A percentile compares a stretch with the other conserved stretches of the same genome.
These are phyloP conservation scores for Cerioporus squamosus DNA, from an alignment of 1,284 basidiomycete species.

Conservation along the genomic window DNA sequence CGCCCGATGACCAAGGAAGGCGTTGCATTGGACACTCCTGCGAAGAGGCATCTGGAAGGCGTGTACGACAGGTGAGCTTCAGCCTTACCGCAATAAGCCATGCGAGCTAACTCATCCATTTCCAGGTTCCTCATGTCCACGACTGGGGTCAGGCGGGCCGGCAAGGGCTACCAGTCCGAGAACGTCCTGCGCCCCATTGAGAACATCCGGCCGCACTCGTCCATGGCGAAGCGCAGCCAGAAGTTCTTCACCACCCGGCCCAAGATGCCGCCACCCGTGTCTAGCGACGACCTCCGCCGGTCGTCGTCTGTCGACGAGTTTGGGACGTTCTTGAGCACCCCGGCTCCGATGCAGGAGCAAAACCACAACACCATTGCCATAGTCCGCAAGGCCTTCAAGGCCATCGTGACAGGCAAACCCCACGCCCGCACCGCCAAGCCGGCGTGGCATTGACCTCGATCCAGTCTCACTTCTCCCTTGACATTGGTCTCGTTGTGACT, in stretches of 20 bases:
- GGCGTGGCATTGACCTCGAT: slow-evolving; percentile 17
- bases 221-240: slow-evolving; percentile 42
- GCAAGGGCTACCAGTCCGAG: slow-evolving; percentile 77
- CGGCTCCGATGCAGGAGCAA: slow-evolving; percentile 40
- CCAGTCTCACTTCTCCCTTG: not conserved
- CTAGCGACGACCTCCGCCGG: slow-evolving; percentile 55
- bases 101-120: no score
- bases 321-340: slow-evolving; percentile 26
- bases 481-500: not conserved
- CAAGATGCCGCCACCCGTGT: slow-evolving; percentile 68
- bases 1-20: slow-evolving; percentile 40
- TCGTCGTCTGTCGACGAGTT: slow-evolving; percentile 38
- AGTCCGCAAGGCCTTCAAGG: slow-evolving; percentile 69
- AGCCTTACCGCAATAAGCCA: no score
- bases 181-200: slow-evolving; percentile 42
- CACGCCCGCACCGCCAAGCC: slow-evolving; percentile 18
- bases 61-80: slow-evolving; percentile 63
- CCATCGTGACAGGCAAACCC: slow-evolving; percentile 32
- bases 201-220: slow-evolving; percentile 28
- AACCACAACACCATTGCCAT: slow-evolving; percentile 54
- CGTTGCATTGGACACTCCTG: slow-evolving; percentile 53
- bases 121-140: slow-evolving; percentile 71
- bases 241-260: slow-evolving; percentile 56
- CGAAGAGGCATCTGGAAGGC: slow-evolving; percentile 59
- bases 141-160: slow-evolving; percentile 71